Percentiles rank a stretch among this genome's conserved stretches.
phyloP scores from a whole-genome alignment of 208 protist genomes.

The Leishmania arabica region DNA sequence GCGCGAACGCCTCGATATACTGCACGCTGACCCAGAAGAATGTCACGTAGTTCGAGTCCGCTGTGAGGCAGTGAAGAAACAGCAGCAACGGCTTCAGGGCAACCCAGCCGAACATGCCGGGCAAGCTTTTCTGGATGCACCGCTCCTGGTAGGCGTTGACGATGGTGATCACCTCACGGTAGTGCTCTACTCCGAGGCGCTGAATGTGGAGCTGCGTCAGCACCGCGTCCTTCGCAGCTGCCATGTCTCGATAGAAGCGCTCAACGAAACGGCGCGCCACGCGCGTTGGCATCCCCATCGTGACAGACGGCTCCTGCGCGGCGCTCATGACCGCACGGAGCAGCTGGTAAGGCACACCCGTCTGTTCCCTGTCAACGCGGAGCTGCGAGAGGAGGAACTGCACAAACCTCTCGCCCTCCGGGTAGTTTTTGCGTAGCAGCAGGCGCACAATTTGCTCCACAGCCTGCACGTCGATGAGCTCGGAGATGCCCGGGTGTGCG shows the following conservation, averaged over 20 bases:
- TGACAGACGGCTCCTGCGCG: constrained; percentile 75
- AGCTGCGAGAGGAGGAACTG: constrained; percentile 60
- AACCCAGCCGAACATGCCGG: constrained; percentile 86
- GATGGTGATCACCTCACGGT: constrained; percentile 62
- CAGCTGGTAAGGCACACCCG: constrained; percentile 34
- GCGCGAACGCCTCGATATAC: constrained; percentile 74
- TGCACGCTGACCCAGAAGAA: constrained; percentile 90
- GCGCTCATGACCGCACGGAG: constrained; percentile 59
- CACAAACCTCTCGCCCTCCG: constrained; percentile 75
- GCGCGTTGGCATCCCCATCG: constrained; percentile 38
- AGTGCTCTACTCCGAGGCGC: constrained; percentile 64
- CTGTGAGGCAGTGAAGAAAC: constrained; percentile 75
- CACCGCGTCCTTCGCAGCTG: constrained; percentile 69
- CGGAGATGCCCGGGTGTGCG: constrained; percentile 69
- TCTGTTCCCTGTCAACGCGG: constrained; percentile 33
- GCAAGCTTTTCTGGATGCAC: constrained; percentile 59
- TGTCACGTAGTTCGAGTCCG: constrained; percentile 88
- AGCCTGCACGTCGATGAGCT: constrained; percentile 73
- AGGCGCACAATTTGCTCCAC: constrained; percentile 61
- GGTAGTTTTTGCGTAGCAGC: constrained; percentile 54
- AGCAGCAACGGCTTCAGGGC: constrained; percentile 66
- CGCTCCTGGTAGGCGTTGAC: constrained; percentile 72
- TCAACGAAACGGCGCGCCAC: constrained; percentile 58
- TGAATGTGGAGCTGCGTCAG: constrained; percentile 75
- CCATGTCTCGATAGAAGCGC: constrained; percentile 65